Conservation (phyloP, 2,329 filamentous ascomycete species). For the Aspergillus nomiae region DNA sequence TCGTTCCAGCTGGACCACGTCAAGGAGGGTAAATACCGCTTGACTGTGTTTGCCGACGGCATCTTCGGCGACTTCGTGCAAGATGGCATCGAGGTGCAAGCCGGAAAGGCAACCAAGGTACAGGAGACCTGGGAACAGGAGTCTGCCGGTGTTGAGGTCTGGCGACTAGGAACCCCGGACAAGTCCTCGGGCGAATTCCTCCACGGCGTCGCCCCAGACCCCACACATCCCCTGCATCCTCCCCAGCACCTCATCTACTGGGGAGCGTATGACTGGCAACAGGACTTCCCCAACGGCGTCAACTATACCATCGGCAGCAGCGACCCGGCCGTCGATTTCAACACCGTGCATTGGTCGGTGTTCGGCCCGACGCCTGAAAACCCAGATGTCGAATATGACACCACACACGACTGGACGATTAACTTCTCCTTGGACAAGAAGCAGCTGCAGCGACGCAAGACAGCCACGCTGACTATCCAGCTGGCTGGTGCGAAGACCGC, state of each 20-base stretch:
- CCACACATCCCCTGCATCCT: conserved; percentile 53
- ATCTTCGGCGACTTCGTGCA: conserved; percentile 63
- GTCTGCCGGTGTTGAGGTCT: conserved; percentile 60
- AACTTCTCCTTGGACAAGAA: conserved; percentile 51
- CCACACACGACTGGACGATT: conserved; percentile 61
- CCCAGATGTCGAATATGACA: conserved; percentile 43
- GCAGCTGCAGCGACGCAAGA: conserved; percentile 45
- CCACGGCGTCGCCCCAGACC: conserved; percentile 57
- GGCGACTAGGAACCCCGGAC: conserved; percentile 64
- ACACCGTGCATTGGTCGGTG: conserved; percentile 68
- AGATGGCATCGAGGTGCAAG: conserved; percentile 52
- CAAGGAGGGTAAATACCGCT: conserved; percentile 60
- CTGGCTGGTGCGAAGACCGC: conserved; percentile 65
- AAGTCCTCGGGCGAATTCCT: conserved; percentile 63
- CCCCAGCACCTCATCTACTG: conserved; percentile 65
- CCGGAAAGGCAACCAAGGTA: conserved; percentile 42
- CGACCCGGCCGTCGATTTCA: conserved; percentile 54
- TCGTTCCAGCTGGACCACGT: conserved; percentile 56
- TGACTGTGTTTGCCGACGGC: conserved; percentile 64
- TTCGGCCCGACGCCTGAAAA: conserved; percentile 52
- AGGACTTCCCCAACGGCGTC: conserved; percentile 62
- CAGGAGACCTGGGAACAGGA: conserved; percentile 56
- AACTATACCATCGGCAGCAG: conserved; percentile 59
- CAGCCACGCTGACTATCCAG: conserved; percentile 64
- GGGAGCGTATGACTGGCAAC: conserved; percentile 60